These are phyloP conservation scores for Westerdykella ornata DNA, from an alignment of 2,329 filamentous ascomycete species.

Conservation along the genomic window DNA sequence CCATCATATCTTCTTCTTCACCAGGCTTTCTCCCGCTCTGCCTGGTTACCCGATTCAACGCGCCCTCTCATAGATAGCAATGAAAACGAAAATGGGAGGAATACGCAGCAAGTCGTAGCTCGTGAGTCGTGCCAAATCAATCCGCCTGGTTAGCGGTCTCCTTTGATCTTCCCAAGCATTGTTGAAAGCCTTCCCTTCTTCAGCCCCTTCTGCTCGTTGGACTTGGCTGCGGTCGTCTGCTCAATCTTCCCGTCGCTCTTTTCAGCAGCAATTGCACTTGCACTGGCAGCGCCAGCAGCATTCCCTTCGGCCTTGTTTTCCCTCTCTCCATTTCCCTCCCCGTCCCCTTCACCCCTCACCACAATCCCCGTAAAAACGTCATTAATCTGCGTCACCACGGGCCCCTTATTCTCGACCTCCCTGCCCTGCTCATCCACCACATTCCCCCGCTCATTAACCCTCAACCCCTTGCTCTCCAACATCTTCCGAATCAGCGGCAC, in stretches of 20 bases:
- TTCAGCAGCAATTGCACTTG: no score
- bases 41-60: no score
- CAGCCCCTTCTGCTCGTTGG: neutral
- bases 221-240: neutral
- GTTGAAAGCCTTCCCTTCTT: neutral
- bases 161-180: neutral
- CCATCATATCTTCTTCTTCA: no score
- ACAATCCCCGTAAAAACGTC: neutral
- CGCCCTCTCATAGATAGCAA: no score
- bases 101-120: no score
- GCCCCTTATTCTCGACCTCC: conserved; percentile 1
- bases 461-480: conserved; percentile 26
- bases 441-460: conserved; percentile 12
- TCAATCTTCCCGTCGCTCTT: neutral
- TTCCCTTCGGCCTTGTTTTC: no score
- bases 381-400: neutral
- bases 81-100: no score
- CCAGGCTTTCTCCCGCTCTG: no score
- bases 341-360: neutral
- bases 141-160: neutral
- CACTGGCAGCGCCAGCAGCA: neutral
- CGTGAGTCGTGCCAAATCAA: no score
- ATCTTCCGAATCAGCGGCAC: conserved; percentile 29
- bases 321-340: no score
- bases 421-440: conserved; percentile 4